Evolutionary conservation across 1,139 yeast genomes (phyloP).

Genomic region (Yamadazyma friedrichii): DNA sequence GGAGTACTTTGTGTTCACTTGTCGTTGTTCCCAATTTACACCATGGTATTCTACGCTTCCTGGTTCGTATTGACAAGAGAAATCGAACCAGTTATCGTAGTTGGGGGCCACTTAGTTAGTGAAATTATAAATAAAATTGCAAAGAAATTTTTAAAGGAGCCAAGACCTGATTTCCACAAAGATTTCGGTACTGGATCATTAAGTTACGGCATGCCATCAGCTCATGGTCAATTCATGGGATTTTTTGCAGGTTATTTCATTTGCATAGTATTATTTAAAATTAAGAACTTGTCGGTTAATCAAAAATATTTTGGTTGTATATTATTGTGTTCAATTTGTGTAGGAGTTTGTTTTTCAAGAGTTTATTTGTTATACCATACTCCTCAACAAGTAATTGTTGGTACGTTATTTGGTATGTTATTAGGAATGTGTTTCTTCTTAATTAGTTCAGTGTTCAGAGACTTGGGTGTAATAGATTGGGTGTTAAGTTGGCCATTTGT

Average conservation of each 20-base stretch:
- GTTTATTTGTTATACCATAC: conserved; percentile 81
- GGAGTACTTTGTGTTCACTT: conserved; percentile 68
- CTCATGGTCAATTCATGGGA: conserved; percentile 95
- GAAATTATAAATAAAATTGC: conserved; percentile 71
- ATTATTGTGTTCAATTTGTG: conserved; percentile 28
- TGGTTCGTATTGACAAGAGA: conserved; percentile 84
- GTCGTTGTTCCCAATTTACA: conserved; percentile 79
- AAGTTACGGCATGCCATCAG: conserved; percentile 96
- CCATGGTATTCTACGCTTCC: conserved; percentile 76
- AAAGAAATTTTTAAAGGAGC: conserved; percentile 64
- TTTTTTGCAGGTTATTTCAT: conserved; percentile 68
- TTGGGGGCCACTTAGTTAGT: conserved; percentile 81
- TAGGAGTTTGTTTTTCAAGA: conserved; percentile 68
- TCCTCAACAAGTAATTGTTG: conserved; percentile 68
- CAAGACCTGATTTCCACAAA: conserved; percentile 68
- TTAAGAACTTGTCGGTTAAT: conserved; percentile 19
- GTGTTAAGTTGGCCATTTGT: conserved; percentile 49
- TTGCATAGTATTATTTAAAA: conserved; percentile 36
- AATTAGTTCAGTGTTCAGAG: conserved; percentile 51
- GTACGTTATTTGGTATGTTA: conserved; percentile 59
- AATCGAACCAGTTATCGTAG: conserved; percentile 78
- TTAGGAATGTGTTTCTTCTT: conserved; percentile 61
- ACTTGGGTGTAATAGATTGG: conserved; percentile 61
- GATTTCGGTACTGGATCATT: conserved; percentile 47
- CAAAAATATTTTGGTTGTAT: conserved; percentile 24